Conservation (phyloP, 2,329 filamentous ascomycete genomes). For the Clonostachys rhizophaga region DNA sequence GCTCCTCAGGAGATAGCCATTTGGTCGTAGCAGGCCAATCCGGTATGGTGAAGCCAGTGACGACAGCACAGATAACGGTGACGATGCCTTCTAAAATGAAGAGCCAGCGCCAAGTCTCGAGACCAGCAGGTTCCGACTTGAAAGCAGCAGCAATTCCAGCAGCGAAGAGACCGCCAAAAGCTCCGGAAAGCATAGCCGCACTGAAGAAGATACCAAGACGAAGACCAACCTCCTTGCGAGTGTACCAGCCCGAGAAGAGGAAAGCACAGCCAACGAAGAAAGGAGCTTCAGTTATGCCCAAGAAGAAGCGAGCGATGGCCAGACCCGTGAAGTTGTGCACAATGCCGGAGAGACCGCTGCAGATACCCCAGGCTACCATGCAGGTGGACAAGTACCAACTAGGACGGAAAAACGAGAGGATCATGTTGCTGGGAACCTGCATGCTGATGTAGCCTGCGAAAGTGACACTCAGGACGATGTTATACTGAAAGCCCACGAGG, state of each 20-base stretch:
- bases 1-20: constrained; percentile 39
- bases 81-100: constrained; percentile 62
- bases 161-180: constrained; percentile 37
- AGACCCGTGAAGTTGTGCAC: constrained; percentile 9
- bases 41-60: constrained; percentile 47
- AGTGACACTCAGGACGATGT: constrained; percentile 21
- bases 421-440: constrained; percentile 39
- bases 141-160: constrained; percentile 26
- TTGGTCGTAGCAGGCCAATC: constrained; percentile 33
- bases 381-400: constrained; percentile 24
- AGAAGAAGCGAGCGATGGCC: constrained; percentile 9
- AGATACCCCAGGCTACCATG: constrained; percentile 15
- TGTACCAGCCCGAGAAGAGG: constrained; percentile 17
- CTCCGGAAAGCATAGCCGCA: constrained; percentile 25
- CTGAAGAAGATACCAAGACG: constrained; percentile 23
- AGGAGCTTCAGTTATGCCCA: constrained; percentile 10
- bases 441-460: constrained; percentile 29
- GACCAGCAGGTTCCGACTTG: constrained; percentile 1
- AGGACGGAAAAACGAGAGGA: constrained; percentile 35
- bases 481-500: constrained; percentile 30
- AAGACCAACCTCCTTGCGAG: constrained; percentile 12
- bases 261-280: constrained; percentile 18
- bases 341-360: constrained; percentile 10
- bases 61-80: constrained; percentile 56
- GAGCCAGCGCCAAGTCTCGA: constrained; percentile 40